Evolutionary conservation across 768 basidiomycete species (phyloP).

Genomic region (Amanita subjunquillea): DNA sequence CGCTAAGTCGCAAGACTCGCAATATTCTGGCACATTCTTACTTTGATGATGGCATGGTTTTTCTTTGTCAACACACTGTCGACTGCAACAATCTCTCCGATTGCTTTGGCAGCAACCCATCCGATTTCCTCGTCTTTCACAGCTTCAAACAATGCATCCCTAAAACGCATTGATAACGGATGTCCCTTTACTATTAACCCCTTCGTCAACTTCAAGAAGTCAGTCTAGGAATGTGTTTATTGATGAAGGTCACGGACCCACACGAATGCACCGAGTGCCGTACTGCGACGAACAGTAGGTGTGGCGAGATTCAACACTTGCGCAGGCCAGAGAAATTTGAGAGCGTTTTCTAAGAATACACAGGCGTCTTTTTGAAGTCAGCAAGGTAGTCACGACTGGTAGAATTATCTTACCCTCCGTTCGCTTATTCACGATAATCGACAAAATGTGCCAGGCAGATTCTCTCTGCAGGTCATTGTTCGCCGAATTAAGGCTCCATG

Average conservation of each 20-base stretch:
- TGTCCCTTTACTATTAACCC: constrained; percentile 73
- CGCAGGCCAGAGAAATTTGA: constrained; percentile 37
- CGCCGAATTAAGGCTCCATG: constrained; percentile 46
- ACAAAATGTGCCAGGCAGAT: constrained; percentile 45
- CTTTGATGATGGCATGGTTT: constrained; percentile 73
- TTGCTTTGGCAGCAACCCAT: constrained; percentile 64
- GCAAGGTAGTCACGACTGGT: neutral
- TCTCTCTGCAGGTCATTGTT: constrained; percentile 42
- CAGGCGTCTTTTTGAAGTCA: constrained; percentile 28
- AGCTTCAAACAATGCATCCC: constrained; percentile 57
- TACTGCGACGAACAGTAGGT: constrained; percentile 29
- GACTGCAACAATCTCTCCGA: constrained; percentile 55
- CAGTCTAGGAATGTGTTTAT: neutral
- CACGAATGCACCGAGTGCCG: constrained; percentile 50
- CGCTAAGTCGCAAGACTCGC: neutral
- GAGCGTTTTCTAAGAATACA: constrained; percentile 30
- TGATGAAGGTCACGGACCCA: constrained; percentile 39
- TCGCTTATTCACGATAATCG: constrained; percentile 73
- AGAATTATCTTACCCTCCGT: constrained; percentile 40
- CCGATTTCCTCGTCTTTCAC: constrained; percentile 58
- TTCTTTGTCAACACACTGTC: constrained; percentile 65
- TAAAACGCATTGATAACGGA: constrained; percentile 39
- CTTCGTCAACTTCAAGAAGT: constrained; percentile 51
- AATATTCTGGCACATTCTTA: constrained; percentile 18
- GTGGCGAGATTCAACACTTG: constrained; percentile 28